phyloP scores from a whole-genome alignment of 306 rosid genomes.

The Vicia villosa region DNA sequence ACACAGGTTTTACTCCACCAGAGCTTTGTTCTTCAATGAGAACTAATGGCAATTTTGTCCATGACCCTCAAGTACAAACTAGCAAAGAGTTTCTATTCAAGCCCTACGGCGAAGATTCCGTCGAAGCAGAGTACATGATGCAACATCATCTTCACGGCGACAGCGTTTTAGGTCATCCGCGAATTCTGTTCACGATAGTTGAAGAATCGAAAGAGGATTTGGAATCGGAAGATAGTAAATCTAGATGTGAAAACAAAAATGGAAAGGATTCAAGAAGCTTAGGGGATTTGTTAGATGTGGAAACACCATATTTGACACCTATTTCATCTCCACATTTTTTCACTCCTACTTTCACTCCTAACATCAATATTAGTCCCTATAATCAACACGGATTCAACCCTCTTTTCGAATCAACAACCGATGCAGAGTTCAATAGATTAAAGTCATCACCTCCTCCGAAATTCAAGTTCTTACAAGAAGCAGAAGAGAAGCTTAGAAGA shows the following conservation, averaged over 20 bases:
- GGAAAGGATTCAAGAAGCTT: conserved; percentile 61
- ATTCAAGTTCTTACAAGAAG: conserved; percentile 90
- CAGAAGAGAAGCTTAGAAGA: conserved; percentile 84
- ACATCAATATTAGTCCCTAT: conserved; percentile 34
- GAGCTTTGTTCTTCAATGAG: conserved; percentile 64
- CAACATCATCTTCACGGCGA: conserved; percentile 36
- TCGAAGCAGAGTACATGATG: conserved; percentile 72
- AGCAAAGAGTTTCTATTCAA: conserved; percentile 64
- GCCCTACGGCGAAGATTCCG: conserved; percentile 70
- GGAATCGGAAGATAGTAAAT: conserved; percentile 82
- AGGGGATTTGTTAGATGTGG: conserved; percentile 77
- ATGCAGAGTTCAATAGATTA: conserved; percentile 82
- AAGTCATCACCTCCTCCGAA: conserved; percentile 96
- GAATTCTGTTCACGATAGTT: conserved; percentile 83
- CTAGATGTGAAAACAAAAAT: conserved; percentile 31
- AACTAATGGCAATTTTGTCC: conserved; percentile 55
- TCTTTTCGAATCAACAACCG: conserved; percentile 72
- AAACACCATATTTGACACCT: conserved; percentile 91
- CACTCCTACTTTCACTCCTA: conserved; percentile 74
- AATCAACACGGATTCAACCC: conserved; percentile 70
- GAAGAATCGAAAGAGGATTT: conserved; percentile 97
- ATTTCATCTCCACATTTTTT: conserved; percentile 73
- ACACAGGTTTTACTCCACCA: conserved; percentile 58
- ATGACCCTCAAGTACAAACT: conserved; percentile 53
- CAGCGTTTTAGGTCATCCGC: conserved; percentile 65